Evolutionary conservation across 805 yeast species (phyloP), one percentile per base, ranked within the genome.

Genomic region (Pichia kluyveri): DNA sequence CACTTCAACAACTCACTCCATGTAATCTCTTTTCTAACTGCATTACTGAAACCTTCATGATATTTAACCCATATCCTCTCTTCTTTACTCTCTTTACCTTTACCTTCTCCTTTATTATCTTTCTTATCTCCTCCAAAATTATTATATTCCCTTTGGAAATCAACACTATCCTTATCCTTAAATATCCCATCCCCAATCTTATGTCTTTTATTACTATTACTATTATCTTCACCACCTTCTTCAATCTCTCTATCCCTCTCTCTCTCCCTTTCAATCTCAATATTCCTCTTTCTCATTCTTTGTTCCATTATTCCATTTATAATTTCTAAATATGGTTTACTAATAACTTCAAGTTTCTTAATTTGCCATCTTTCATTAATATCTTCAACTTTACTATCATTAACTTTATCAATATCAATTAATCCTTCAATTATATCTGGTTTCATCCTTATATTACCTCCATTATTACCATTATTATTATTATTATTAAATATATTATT

Each of bases 31-130:
- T 86, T 87, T 34, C 95, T 68, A 2, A 89, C 97, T 0, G 97
- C 97, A 62, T 87, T 84, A 6, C 95, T 85, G 59, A 83, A 89
- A 0, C 97, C 97, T 65, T 89, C 96, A 53, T 84, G 85, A 60
- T 82, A 88, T 59, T 84, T 87, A n/a, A 89, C 86, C 96, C 96
- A 89, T 42, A 80, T 72, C 56, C 79, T 68, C 31, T 63, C 23
- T 17, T 23, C 26, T 23, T 23, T 23, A 23, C 14, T 59, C 40
- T 52, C 67, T 45, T 56, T 65, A 23, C 46, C 67, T 45, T 56
- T 65, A 23, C 46, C 63, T 53, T 59, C 1, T 55, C 57, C 9
- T 54, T 15, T 34, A 15, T 15, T 15, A 15, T 34, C 12, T 7
- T 34, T 34, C 8, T 4, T 34, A 34, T 34, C 37, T 12, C 37